Conservation (phyloP, 1,284 basidiomycete species). For the Nidula niveotomentosa region DNA sequence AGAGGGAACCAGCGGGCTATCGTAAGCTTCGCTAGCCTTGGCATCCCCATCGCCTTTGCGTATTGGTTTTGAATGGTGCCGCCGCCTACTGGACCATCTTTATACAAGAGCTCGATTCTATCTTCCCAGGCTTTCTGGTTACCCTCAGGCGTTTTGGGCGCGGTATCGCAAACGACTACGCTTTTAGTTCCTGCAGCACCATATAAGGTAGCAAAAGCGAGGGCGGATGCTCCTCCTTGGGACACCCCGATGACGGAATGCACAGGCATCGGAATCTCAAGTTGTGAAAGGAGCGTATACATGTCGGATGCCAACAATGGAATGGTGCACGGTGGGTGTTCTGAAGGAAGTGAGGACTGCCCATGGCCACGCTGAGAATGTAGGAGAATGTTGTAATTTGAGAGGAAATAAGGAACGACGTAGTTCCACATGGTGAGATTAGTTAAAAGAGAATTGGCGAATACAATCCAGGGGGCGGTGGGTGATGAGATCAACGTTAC, state of each 20-base stretch:
- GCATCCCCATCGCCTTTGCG: slow-evolving; percentile 35
- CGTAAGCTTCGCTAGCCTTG: slow-evolving; percentile 35
- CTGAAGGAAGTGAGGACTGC: slow-evolving; percentile 29
- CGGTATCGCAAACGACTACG: slow-evolving; percentile 45
- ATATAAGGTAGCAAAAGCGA: slow-evolving; percentile 34
- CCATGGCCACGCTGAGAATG: slow-evolving; percentile 51
- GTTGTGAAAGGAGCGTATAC: slow-evolving; percentile 21
- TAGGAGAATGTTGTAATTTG: slow-evolving; percentile 40
- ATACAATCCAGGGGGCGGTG: slow-evolving; percentile 44
- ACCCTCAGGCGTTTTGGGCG: slow-evolving; percentile 37
- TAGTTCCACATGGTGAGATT: slow-evolving; percentile 43
- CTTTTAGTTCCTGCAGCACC: slow-evolving; percentile 24
- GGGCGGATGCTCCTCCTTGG: slow-evolving; percentile 45
- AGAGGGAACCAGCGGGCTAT: slow-evolving; percentile 42
- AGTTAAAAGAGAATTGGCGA: slow-evolving; percentile 47
- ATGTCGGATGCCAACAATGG: slow-evolving; percentile 40
- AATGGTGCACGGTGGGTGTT: slow-evolving; percentile 23
- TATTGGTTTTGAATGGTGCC: slow-evolving; percentile 11
- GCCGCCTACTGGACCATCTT: slow-evolving; percentile 5
- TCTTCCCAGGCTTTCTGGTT: slow-evolving; percentile 46
- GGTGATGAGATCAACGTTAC: slow-evolving; percentile 34
- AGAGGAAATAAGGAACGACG: slow-evolving; percentile 28
- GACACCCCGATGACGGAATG: slow-evolving; percentile 47
- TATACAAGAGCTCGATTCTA: slow-evolving; percentile 32
- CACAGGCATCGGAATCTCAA: slow-evolving; percentile 32